These are phyloP conservation scores for Tolypocladium ophioglossoides DNA, from an alignment of 2,329 filamentous ascomycete species.

Conservation along the genomic window DNA sequence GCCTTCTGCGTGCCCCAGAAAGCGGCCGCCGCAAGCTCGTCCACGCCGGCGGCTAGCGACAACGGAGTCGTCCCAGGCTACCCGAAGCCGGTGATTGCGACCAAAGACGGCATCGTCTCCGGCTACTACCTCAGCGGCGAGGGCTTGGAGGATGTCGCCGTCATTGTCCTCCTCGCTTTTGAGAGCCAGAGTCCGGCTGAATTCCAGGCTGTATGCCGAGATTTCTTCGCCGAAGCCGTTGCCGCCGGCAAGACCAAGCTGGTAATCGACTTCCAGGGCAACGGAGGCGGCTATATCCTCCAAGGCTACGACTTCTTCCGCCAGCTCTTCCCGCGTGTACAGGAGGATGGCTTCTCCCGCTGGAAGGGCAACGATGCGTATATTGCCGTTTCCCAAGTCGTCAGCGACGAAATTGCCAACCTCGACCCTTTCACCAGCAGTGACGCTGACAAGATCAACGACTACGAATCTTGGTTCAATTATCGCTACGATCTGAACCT, in stretches of 20 bases:
- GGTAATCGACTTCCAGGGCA: constrained; percentile 32
- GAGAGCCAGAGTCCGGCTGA: constrained; percentile 14
- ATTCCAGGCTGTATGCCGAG: constrained; percentile 22
- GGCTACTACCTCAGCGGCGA: constrained; percentile 25
- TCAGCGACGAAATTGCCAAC: constrained; percentile 31
- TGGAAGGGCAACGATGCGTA: constrained; percentile 31
- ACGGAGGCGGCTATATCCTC: constrained; percentile 47
- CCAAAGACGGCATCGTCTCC: constrained; percentile 7
- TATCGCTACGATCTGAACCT: constrained; percentile 38
- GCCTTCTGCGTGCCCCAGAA: constrained; percentile 19
- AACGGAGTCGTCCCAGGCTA: constrained; percentile 10
- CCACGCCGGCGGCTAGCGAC: neutral
- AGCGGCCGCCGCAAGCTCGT: neutral
- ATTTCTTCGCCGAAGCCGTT: constrained; percentile 24
- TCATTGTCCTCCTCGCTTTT: constrained; percentile 15
- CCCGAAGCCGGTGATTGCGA: constrained; percentile 18
- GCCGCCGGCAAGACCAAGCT: constrained; percentile 46
- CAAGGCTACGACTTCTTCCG: constrained; percentile 54
- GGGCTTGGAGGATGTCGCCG: constrained; percentile 22
- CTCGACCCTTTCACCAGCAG: constrained; percentile 33
- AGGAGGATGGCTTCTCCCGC: constrained; percentile 23
- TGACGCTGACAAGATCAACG: constrained; percentile 20
- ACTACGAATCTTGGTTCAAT: constrained; percentile 40
- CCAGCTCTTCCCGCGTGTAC: constrained; percentile 34
- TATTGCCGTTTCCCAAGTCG: constrained; percentile 30